Conservation (phyloP, 805 yeast species). For the baker's yeast (Saccharomyces cerevisiae) region DNA sequence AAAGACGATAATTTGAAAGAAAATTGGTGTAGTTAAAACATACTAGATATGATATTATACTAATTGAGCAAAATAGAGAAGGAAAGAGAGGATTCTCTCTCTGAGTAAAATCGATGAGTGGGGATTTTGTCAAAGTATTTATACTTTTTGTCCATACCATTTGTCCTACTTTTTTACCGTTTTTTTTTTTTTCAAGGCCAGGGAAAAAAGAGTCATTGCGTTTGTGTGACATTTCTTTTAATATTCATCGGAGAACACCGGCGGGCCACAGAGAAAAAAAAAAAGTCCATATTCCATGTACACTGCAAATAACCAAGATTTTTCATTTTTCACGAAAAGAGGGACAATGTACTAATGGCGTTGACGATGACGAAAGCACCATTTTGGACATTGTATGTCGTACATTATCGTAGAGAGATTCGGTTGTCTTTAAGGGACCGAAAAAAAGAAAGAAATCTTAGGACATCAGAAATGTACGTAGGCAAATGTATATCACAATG, state of each 20-base stretch:
- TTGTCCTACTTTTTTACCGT: background rate
- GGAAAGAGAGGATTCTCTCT: background rate
- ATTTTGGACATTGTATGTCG: background rate
- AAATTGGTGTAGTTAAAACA: constrained; percentile 16
- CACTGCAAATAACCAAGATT: background rate
- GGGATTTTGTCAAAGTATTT: constrained; percentile 1
- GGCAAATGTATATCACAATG: background rate
- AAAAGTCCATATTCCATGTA: background rate
- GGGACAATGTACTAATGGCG: background rate
- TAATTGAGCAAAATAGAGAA: background rate
- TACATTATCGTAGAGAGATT: background rate
- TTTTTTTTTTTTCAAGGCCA: background rate
- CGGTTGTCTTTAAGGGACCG: background rate
- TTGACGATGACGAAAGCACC: background rate
- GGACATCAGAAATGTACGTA: background rate
- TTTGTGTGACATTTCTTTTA: background rate
- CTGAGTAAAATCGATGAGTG: background rate
- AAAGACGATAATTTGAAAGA: constrained; percentile 8
- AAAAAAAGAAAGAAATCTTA: background rate
- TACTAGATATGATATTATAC: constrained; percentile 1
- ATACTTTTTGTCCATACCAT: background rate
- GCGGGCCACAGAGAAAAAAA: background rate
- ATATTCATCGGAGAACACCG: background rate
- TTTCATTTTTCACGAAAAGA: background rate
- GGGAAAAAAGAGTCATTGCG: background rate